Base-by-base conservation (phyloP, 2,329 filamentous ascomycete species). In the Apiospora saccharicola region DNA sequence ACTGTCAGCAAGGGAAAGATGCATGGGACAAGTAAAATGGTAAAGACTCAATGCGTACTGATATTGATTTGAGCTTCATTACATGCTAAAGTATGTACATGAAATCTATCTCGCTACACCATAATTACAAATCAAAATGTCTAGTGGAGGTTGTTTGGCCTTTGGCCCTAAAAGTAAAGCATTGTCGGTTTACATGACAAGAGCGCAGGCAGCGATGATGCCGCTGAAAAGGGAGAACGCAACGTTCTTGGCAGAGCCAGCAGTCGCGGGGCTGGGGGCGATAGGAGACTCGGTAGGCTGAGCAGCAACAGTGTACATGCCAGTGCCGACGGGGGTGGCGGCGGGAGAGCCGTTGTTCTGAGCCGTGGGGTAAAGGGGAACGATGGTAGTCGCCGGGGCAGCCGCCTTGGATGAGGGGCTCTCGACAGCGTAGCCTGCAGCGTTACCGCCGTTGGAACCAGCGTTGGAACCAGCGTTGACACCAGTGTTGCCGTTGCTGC, bases 341-440 rank as follows among this genome's bases (percentile, higher is more conserved):
- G 86, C 76, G 1, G 88, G 85, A 47, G 93, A 84, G 81, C 90
- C 89, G 68, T 86, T 81, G 43, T 90, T 90, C 81, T 92, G 93
- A 80, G 93, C 90, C 79, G 92, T 92, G 73, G 91, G 88, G 81
- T 94, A 89, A 86, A 91, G 93, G 72, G 88, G 87, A 43, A 92
- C 84, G 71, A 90, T 90, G 41, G 85, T 78, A 71, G 86, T 83
- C 73, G 43, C 43, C 12, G 90, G 86, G 77, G 91, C 88, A 13
- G 82, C 81, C 61, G 82, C 81, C 61, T 86, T 81, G 71, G 86
- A 41, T 10, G 37, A 41, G 37, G 37, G 85, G 26, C 81, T 83
- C 72, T 86, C 88, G 85, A 90, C 90, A n/a, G 91, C 85, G 68
- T 87, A 84, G 72, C 93, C 86, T 7, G 30, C 57, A n/a, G 19